A percentile compares a stretch with the other conserved stretches of the same genome.
phyloP scores from a whole-genome alignment of 352 stramenopile genomes.

The Phytopythium helicoides region DNA sequence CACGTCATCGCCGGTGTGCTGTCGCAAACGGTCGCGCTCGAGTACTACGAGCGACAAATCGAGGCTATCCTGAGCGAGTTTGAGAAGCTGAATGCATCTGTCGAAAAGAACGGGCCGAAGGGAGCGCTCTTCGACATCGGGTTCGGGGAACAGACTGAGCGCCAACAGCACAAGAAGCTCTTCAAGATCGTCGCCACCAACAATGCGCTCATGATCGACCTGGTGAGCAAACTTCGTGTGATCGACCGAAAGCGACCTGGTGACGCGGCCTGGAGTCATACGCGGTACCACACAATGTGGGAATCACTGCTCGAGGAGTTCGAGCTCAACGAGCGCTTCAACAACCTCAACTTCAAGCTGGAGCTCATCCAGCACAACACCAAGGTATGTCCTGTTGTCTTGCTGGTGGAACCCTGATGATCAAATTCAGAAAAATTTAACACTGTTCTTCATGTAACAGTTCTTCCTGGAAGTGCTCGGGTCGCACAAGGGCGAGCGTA shows the following conservation, averaged over 20 bases:
- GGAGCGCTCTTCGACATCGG: constrained; percentile 64
- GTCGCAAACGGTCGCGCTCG: constrained; percentile 94
- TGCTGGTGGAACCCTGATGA: no score
- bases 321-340: constrained; percentile 93
- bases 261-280: constrained; percentile 95
- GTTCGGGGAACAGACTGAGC: constrained; percentile 48
- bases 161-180: constrained; percentile 74
- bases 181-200: constrained; percentile 94
- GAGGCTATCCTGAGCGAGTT: constrained; percentile 95
- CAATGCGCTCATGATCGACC: constrained; percentile 96
- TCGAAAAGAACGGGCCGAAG: constrained; percentile 73
- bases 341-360: constrained; percentile 97
- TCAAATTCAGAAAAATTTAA: no score
- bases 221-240: constrained; percentile 95
- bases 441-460: constrained; percentile 22
- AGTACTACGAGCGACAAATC: constrained; percentile 95
- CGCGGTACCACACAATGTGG: constrained; percentile 93
- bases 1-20: constrained; percentile 95
- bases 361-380: constrained; percentile 98
- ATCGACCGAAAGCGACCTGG: constrained; percentile 91
- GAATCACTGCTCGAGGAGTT: constrained; percentile 90
- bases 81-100: constrained; percentile 90
- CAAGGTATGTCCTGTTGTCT: constrained; percentile 62
- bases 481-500: constrained; percentile 91
- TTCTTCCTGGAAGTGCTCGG: constrained; percentile 98